Base-by-base conservation (phyloP, 768 basidiomycete genomes). In the Ramaria rubella region DNA sequence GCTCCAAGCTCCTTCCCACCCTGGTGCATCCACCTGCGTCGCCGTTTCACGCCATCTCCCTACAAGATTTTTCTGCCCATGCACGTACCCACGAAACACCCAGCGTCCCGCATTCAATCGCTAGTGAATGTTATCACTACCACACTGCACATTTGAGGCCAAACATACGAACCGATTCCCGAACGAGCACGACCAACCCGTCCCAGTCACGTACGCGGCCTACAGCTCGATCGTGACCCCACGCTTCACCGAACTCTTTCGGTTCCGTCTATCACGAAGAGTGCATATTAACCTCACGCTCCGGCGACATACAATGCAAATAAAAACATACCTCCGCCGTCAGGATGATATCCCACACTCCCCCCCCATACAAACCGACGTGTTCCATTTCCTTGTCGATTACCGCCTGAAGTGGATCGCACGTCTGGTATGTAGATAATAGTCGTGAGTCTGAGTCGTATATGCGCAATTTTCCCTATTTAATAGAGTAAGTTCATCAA, bases 21-120 rank as follows among this genome's bases (percentile, higher is more conserved):
- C 74, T 0, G 82, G 82, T 9, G 70, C 63, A 5, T 73, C 65
- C 3, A 74, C 71, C 43, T 79, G 77, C 57, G 65, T 72, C 52
- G 65, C 67, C 36, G 75, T 77, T 45, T 68, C 68, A 29, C 87
- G 75, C 88, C 87, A 89, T 56, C 81, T 83, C 4, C 88, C 88
- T 15, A 86, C 85, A 59, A 89, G 79, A 56, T 78, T 86, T 57
- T 77, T 69, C 8, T 78, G 79, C 0, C 81, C 85, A 5, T 84
- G 77, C 46, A 90, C 60, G 64, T 88, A 90, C 5, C 88, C 88
- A 30, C 81, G 85, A 61, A 89, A 83, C 40, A 89, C 74, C 63
- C 81, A 82, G 2, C 70, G 73, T 44, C 79, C 81, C 52, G 72
- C 63, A 42, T 68, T 68, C 52, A 68, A 67, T 38, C 75, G 73